phyloP scores from a whole-genome alignment of 1,284 basidiomycete species.

The Fomitiporia mediterranea region DNA sequence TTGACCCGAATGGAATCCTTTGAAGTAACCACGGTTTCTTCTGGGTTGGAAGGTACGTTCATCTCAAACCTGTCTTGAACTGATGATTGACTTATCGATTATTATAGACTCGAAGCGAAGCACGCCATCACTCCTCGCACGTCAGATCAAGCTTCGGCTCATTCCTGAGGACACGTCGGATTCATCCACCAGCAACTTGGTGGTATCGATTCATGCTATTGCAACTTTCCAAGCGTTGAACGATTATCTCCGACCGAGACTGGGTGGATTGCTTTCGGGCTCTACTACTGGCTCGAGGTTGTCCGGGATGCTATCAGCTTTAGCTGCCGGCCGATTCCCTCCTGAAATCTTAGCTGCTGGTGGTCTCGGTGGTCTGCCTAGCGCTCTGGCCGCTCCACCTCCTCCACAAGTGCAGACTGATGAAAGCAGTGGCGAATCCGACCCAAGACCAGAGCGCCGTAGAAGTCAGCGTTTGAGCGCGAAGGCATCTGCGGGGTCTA shows the following conservation, averaged over 20 bases:
- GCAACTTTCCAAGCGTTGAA: constrained; percentile 94
- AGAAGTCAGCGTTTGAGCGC: constrained; percentile 82
- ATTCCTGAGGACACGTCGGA: constrained; percentile 84
- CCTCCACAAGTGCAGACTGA: constrained; percentile 23
- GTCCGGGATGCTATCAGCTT: constrained; percentile 79
- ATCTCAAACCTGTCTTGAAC: constrained; percentile 13
- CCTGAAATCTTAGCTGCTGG: constrained; percentile 32
- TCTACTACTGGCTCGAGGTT: constrained; percentile 56
- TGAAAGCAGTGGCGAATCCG: constrained; percentile 25
- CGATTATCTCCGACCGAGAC: constrained; percentile 87
- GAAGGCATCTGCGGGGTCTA: constrained; percentile 35
- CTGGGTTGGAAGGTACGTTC: constrained; percentile 65
- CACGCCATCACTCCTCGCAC: constrained; percentile 81
- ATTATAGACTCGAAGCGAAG: constrained; percentile 74
- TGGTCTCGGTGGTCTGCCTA: constrained; percentile 16
- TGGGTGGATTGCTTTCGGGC: constrained; percentile 71
- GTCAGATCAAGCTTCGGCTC: constrained; percentile 84
- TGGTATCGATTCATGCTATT: constrained; percentile 94
- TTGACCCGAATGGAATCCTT: constrained; percentile 92
- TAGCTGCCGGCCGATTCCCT: constrained; percentile 74
- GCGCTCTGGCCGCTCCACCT: constrained; percentile 14
- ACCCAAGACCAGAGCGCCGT: constrained; percentile 45
- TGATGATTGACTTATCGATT: not conserved
- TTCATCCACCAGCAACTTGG: constrained; percentile 83
- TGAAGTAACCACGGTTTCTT: constrained; percentile 83